Evolutionary conservation across 441 rosid species (phyloP).

Genomic region (Geranium incanum): DNA sequence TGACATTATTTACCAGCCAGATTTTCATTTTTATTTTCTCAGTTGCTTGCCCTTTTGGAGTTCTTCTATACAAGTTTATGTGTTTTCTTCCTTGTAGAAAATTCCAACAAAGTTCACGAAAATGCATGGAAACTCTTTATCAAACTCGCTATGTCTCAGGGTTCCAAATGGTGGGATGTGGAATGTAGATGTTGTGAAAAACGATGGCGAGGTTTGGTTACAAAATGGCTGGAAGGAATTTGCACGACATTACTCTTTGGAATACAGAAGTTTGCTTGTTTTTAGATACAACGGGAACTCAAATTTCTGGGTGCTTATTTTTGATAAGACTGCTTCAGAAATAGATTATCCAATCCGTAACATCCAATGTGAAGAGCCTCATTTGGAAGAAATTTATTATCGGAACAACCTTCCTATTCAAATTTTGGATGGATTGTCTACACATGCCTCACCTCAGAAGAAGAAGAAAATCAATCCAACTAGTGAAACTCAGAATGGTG

Average conservation of each 20-base stretch:
- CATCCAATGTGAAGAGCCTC: neutral
- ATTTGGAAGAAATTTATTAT: neutral
- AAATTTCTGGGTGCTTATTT: conserved; percentile 27
- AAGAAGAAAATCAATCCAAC: neutral
- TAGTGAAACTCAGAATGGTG: neutral
- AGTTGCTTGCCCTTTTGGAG: neutral
- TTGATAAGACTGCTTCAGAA: conserved; percentile 26
- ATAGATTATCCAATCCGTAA: conserved; percentile 17
- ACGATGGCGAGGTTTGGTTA: conserved; percentile 17
- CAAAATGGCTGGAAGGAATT: conserved; percentile 34
- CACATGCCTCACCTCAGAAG: conserved; percentile 4
- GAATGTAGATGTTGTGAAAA: conserved; percentile 19
- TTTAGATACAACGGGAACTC: conserved; percentile 21
- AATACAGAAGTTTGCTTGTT: conserved; percentile 17
- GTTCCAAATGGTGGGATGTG: conserved; percentile 23
- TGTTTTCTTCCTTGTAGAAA: conserved; percentile 7
- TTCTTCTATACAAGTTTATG: neutral
- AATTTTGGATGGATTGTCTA: neutral
- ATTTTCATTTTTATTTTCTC: neutral
- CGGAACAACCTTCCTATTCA: neutral
- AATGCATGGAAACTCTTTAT: conserved; percentile 18
- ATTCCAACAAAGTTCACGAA: conserved; percentile 20
- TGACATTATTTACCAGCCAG: too few relatives aligned
- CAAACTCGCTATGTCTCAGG: conserved; percentile 14
- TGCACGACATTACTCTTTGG: conserved; percentile 13